phyloP scores from a whole-genome alignment of 768 basidiomycete genomes.

The Boletus rubroflammeus region DNA sequence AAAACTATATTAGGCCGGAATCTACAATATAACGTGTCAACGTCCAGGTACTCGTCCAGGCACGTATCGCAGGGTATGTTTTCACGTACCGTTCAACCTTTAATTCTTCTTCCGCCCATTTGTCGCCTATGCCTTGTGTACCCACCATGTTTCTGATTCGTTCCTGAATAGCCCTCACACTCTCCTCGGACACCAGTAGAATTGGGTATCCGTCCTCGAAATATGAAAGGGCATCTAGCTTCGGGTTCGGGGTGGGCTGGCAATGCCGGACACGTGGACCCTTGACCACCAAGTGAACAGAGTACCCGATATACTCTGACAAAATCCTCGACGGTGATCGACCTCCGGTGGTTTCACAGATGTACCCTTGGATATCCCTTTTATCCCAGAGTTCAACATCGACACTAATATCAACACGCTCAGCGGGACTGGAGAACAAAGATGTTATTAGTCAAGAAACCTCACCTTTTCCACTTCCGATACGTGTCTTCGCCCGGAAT shows the following conservation, averaged over 20 bases:
- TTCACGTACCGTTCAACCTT: constrained; percentile 54
- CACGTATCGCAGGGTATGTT: background rate
- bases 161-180: constrained; percentile 48
- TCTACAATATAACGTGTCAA: constrained; percentile 33
- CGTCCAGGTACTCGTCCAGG: background rate
- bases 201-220: constrained; percentile 75
- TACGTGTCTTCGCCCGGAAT: constrained; percentile 48
- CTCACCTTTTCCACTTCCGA: constrained; percentile 56
- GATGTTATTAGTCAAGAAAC: background rate
- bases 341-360: constrained; percentile 46
- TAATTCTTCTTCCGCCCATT: constrained; percentile 50
- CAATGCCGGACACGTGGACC: constrained; percentile 53
- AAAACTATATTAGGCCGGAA: constrained; percentile 78
- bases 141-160: constrained; percentile 46
- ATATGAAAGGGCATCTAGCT: constrained; percentile 50
- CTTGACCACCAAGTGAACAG: constrained; percentile 65
- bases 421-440: background rate
- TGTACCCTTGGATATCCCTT: constrained; percentile 58
- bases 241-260: constrained; percentile 48
- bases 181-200: constrained; percentile 65
- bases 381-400: constrained; percentile 49
- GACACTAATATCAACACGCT: constrained; percentile 37
- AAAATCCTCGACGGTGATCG: constrained; percentile 52
- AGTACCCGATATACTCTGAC: constrained; percentile 56
- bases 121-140: constrained; percentile 44